Base-by-base conservation (phyloP, 116 monocot species). In the Papilionanthe hybrid region DNA sequence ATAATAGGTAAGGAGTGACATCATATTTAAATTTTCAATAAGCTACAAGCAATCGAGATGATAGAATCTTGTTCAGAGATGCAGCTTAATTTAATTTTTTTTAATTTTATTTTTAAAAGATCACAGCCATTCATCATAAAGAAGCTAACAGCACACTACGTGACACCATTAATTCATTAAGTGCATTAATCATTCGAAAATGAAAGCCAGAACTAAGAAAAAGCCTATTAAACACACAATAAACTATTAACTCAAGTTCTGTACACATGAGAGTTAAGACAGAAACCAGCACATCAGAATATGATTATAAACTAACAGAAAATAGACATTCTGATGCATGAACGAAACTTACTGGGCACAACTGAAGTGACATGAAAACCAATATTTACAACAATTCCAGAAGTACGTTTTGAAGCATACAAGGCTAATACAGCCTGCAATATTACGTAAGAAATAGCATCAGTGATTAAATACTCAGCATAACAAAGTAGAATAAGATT, bases 331-430 rank as follows among this genome's bases (percentile, higher is more conserved):
- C 27, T 22, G 25, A 72, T 32, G 79, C 37, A 78, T 65, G 58
- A 50, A 49, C 78, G 60, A 74, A 55, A 81, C 91, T 84, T 84
- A 97, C 97, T 94, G 76, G 97, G 94, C 58, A 97, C 94, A 82
- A 97, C 76, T 72, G 94, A 94, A 69, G 94, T 94, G 23, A 81
- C 87, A 87, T 94, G 85, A 86, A 94, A 97, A 30, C 97, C 97
- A 80, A 97, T 88, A 83, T 97, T 92, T 50, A 97, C 91, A 86
- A 92, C 91, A 84, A 97, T 92, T 32, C 97, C 97, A 68, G 97
- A 97, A 78, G 94, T 97, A n/a, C 84, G 86, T 81, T 80, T 94
- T 67, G 97, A 86, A 84, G 97, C 87, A 91, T 89, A 94, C 82
- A 97, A 84, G 83, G 94, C 92, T 83, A 97, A 88, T 49, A 91